These are phyloP conservation scores for Colletotrichum chlorophyti DNA, from an alignment of 2,329 filamentous ascomycete species.

Conservation along the genomic window DNA sequence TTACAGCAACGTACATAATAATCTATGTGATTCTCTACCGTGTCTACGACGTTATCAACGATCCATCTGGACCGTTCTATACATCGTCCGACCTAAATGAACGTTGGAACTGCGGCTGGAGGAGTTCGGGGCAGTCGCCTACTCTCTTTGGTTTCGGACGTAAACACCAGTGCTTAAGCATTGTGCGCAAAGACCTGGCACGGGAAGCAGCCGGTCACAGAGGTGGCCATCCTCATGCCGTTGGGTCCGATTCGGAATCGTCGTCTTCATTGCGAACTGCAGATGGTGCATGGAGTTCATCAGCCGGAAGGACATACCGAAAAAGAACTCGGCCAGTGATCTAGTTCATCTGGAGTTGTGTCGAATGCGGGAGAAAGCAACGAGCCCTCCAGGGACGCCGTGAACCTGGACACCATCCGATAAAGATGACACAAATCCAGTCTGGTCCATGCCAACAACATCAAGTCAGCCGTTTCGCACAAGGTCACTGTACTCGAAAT, in stretches of 20 bases:
- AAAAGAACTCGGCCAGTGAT: background rate
- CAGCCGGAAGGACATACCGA: background rate
- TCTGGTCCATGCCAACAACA: slow-evolving; percentile 7
- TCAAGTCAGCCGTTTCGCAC: slow-evolving; percentile 12
- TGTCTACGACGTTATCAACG: too few relatives aligned
- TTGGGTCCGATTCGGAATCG: slow-evolving; percentile 1
- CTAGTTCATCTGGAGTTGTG: slow-evolving; percentile 19
- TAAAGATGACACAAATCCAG: slow-evolving; percentile 16
- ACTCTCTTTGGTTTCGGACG: slow-evolving; percentile 3
- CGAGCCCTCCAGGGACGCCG: slow-evolving; percentile 1
- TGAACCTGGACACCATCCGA: slow-evolving; percentile 20
- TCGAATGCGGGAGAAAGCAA: slow-evolving; percentile 25
- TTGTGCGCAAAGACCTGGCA: slow-evolving; percentile 18
- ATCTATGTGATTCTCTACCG: too few relatives aligned
- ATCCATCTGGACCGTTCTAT: too few relatives aligned
- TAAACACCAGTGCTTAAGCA: background rate
- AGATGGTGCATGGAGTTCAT: background rate
- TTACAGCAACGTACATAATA: too few relatives aligned
- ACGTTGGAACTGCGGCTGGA: background rate
- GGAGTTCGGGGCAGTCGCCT: slow-evolving; percentile 1
- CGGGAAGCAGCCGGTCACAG: slow-evolving; percentile 16
- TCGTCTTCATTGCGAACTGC: background rate
- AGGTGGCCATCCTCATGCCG: slow-evolving; percentile 12
- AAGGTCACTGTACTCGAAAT: slow-evolving; percentile 18
- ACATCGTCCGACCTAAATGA: slow-evolving; percentile 6